These are phyloP conservation scores for Omphalea diandra DNA, from an alignment of 441 rosid species.

Conservation along the genomic window DNA sequence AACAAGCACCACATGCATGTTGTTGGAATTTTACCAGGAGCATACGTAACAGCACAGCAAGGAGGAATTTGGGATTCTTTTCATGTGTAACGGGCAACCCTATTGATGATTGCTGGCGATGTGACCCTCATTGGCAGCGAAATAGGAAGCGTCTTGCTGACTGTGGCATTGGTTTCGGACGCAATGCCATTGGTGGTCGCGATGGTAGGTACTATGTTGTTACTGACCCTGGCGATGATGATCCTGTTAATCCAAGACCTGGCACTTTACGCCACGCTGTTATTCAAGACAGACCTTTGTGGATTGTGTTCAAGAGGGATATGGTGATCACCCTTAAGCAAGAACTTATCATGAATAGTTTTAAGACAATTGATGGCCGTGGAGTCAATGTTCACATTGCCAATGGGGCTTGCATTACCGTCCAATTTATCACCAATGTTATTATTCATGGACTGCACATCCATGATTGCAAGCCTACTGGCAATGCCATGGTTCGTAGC, in stretches of 20 bases:
- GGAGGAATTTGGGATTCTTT: constrained; percentile 71
- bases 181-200: constrained; percentile 80
- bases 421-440: constrained; percentile 74
- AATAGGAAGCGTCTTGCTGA: constrained; percentile 72
- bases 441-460: constrained; percentile 82
- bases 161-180: constrained; percentile 89
- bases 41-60: constrained; percentile 52
- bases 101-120: constrained; percentile 92
- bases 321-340: constrained; percentile 86
- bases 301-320: constrained; percentile 84
- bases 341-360: constrained; percentile 87
- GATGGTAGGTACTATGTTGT: constrained; percentile 83
- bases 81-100: constrained; percentile 90
- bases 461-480: constrained; percentile 91
- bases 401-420: constrained; percentile 86
- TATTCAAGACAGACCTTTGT: constrained; percentile 72
- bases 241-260: constrained; percentile 74
- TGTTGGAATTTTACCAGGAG: constrained; percentile 36
- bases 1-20: neutral
- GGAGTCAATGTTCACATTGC: constrained; percentile 89
- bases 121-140: constrained; percentile 78
- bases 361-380: constrained; percentile 84
- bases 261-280: constrained; percentile 89
- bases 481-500: constrained; percentile 77
- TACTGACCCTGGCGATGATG: constrained; percentile 58